Evolutionary conservation across 2,329 filamentous ascomycete species (phyloP), one percentile per base, ranked within the genome.

Genomic region (Ascosphaera aggregata): DNA sequence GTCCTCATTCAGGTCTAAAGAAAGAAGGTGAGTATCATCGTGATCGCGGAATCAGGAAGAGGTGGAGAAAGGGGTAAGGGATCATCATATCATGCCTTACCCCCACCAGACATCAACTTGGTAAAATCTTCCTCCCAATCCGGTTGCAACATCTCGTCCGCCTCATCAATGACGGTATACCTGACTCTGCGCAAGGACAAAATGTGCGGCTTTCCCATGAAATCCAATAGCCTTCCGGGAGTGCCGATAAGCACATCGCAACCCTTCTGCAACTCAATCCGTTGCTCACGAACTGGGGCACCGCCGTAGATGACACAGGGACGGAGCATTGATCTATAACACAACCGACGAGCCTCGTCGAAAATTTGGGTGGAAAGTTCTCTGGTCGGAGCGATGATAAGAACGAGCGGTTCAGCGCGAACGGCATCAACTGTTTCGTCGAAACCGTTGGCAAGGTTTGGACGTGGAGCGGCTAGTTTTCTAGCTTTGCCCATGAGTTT

Each of bases 101-200:
- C 89, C 64, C 95, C 89, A 43, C 84, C 84, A 63, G 95, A 86
- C 36, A 98, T 89, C 53, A 98, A 95, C 52, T 86, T 80, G 54
- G 89, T 85, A 56, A 98, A 98, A 66, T 98, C 89, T 53, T 89
- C 89, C 69, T 98, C 89, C 70, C 98, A 98, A 89, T 89, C 89
- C 89, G 98, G 98, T 71, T 98, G 89, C 70, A 98, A 71, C 89
- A 98, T 98, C 60, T 89, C 89, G 67, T 98, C 89, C 60, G 89
- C 89, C 73, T 98, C 89, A 52, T 98, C 89, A 40, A 98, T 80
- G 51, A 98, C 82, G 45, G 98, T 73, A 59, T 98, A 98, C 69
- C 94, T 95, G 71, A 98, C 98, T 71, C 93, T 94, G 61, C 76
- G n/a, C 38, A n/a, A 32, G 20, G 20, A 13, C 34, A 47, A 22